Conservation (phyloP, 352 stramenopile genomes). For the Phytophthora pini region DNA sequence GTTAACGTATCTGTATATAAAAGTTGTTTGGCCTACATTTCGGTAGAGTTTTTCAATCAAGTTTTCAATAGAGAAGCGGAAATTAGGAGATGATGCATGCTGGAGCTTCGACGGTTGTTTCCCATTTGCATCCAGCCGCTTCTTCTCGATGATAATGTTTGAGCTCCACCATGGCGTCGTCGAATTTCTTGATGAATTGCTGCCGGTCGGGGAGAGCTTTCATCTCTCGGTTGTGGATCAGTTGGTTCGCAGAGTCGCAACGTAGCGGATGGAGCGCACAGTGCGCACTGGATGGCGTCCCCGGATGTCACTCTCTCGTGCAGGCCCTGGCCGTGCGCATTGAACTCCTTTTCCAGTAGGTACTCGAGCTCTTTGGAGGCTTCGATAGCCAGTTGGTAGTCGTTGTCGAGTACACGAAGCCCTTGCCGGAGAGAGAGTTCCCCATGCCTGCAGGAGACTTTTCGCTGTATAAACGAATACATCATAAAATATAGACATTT, state of each 20-base stretch:
- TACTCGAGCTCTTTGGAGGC: constrained; percentile 84
- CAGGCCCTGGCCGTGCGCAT: constrained; percentile 68
- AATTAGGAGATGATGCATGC: constrained; percentile 42
- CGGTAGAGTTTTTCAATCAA: background rate
- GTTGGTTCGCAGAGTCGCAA: constrained; percentile 79
- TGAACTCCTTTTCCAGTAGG: constrained; percentile 67
- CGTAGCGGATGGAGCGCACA: constrained; percentile 72
- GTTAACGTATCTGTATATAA: constrained; percentile 17
- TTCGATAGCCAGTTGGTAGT: constrained; percentile 88
- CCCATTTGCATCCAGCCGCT: constrained; percentile 37
- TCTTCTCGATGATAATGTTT: constrained; percentile 68
- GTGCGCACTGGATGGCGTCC: constrained; percentile 54
- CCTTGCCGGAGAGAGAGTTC: constrained; percentile 23
- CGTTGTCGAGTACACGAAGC: constrained; percentile 62
- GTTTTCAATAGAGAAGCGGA: background rate
- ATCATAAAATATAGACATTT: too few relatives aligned
- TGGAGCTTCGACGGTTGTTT: constrained; percentile 3
- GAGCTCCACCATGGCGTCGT: constrained; percentile 67
- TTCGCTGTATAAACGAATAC: too few relatives aligned
- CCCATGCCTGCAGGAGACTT: background rate
- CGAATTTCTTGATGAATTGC: constrained; percentile 70
- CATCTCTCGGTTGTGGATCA: constrained; percentile 83
- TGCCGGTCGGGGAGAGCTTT: constrained; percentile 59
- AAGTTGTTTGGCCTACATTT: background rate
- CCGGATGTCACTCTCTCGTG: constrained; percentile 77